Evolutionary conservation across 768 basidiomycete genomes (phyloP).

Genomic region (Suillus subaureus): DNA sequence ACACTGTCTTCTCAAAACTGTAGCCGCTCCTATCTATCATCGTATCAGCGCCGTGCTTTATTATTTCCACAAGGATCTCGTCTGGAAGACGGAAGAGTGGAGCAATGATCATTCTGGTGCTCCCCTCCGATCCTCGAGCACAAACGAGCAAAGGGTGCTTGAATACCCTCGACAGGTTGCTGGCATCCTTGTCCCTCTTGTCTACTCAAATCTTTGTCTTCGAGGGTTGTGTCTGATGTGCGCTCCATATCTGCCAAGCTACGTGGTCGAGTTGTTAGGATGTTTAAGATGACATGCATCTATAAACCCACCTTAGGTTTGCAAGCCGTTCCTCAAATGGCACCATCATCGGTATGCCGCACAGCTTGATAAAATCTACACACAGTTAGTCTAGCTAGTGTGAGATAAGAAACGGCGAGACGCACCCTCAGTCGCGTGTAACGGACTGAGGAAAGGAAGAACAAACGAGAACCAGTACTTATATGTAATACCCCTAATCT

Average conservation of each 20-base stretch:
- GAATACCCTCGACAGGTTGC: not conserved
- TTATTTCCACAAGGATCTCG: not conserved
- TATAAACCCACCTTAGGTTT: not conserved
- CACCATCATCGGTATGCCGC: not conserved
- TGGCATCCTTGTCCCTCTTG: not conserved
- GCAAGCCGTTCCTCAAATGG: not conserved
- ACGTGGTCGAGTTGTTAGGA: not conserved
- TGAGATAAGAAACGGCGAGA: not conserved
- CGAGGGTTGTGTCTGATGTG: not conserved
- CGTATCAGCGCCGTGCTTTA: not conserved
- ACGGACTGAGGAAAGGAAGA: not conserved
- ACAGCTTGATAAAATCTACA: not conserved
- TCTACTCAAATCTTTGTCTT: not conserved
- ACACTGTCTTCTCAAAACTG: not conserved
- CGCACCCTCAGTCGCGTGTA: not conserved
- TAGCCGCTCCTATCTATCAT: not conserved
- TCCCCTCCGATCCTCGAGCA: not conserved
- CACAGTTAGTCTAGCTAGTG: not conserved
- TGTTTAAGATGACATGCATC: not conserved
- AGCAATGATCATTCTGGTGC: not conserved
- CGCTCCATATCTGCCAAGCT: not conserved
- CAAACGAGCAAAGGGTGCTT: not conserved
- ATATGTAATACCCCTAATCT: not conserved
- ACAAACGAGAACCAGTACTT: not conserved
- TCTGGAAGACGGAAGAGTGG: constrained; percentile 3